Base-by-base conservation (phyloP, 176 grass and related monocot species). In the Panicum miliaceum region DNA sequence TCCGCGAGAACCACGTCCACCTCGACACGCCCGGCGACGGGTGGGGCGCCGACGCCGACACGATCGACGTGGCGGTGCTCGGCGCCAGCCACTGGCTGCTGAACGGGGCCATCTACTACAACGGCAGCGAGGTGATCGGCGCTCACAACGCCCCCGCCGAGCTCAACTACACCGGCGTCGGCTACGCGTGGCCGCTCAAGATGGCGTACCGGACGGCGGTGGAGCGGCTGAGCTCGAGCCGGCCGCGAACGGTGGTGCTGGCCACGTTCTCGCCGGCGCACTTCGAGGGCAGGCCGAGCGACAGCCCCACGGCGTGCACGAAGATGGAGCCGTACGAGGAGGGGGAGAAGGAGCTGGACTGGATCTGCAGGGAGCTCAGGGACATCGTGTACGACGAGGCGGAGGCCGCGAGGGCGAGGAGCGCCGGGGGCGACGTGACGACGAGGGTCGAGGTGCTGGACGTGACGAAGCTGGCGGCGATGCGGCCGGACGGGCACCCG, bases 401-500 rank as follows among this genome's bases (percentile, higher is more conserved):
- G 18, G 61, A 34, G 3, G 46, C 65, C 5, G 84, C 54, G 0
- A 78, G 9, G 47, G 52, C 37, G 45, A 56, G 4, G n/a, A 3
- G 11, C 4, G 73, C 7, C 0, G 47, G 6, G 4, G 8, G 41
- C 12, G 8, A 10, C 32, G 10, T n/a, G n/a, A n/a, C 0, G 50
- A 71, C 86, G 9, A 89, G 63, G 46, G 8, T 96, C 4, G 88
- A 93, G 68, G 79, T 85, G 10, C 64, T 93, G 12, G 94, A 96
- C 79, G 88, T 96, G 67, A 96, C 94, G 20, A 90, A 89, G 75
- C 58, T 93, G 82, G 91, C 94, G 12, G 16, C 71, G 38, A 80
- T 93, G 90, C 57, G 94, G 12, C 88, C 91, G 10, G 94, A 96
- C 42, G 86, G 91, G 36, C 94, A 96, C 69, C 91, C 89, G 2